Base-by-base conservation (phyloP, 2,329 filamentous ascomycete genomes). In the Pestalotiopsis sp. region DNA sequence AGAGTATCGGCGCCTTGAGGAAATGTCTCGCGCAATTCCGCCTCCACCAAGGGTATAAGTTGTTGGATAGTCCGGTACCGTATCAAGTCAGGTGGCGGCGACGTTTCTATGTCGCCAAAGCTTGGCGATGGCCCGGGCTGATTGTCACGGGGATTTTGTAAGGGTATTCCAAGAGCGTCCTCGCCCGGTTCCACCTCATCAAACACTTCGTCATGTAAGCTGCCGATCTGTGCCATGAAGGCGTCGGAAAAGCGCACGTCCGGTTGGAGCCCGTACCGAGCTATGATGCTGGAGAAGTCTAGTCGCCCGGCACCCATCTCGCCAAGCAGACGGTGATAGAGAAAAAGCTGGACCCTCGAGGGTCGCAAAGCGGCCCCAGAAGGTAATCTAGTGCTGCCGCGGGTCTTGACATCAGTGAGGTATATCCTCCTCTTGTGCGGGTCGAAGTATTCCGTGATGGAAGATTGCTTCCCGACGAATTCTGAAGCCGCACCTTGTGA, bases 351-450 rank as follows among this genome's bases (percentile, higher is more conserved):
- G 70, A 98, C 91, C 73, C 91, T 89, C 0, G 94, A 93, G 0
- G 93, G 93, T 12, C 92, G 88, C 59, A 93, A 85, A 0, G 90
- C 88, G 0, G 89, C 83, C 25, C 89, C 88, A 1, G 87, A 85
- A 1, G 94, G 93, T 2, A 93, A 77, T 2, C 85, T 86, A n/a
- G 81, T 83, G 4, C 87, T 89, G 1, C 85, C 86, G 20, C 95
- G 88, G 0, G 95, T 98, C 80, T 99, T 99, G 72, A 97, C 89
- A 74, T 99, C 96, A 0, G 90, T 91, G 63, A 99, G 83, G 78
- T 97, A 98, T n/a, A 88, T 77, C 69, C 81, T 82, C 27, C 75
- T 78, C 7, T 41, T 67, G 17, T 69, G 72, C n/a, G 69, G 67
- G 61, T 68, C 65, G 66, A 86, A 82, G 71, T 81, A 86, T 60